Percentiles rank a stretch among this genome's conserved stretches.
These are phyloP conservation scores for Condylostoma magnum DNA, from an alignment of 169 alveolate genomes.

Conservation along the genomic window DNA sequence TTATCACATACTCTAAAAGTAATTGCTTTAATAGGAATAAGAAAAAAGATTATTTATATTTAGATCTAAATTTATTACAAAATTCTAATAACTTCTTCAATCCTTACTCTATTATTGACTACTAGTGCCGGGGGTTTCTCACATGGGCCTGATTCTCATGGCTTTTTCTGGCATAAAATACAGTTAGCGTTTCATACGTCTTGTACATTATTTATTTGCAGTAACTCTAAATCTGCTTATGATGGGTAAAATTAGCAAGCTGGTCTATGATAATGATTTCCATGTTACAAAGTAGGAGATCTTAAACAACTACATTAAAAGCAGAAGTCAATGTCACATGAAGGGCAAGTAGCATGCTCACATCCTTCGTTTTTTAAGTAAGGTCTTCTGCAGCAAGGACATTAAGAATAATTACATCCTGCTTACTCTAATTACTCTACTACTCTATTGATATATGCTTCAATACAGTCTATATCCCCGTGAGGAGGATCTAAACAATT, in stretches of 20 bases:
- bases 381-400: slow-evolving; percentile 18
- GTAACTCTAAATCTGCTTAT: background rate
- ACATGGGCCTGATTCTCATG: too few relatives aligned
- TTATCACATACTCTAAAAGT: too few relatives aligned
- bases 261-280: slow-evolving; percentile 28
- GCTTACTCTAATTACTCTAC: background rate
- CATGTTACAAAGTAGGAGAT: slow-evolving; percentile 19
- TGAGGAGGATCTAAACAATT: background rate
- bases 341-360: background rate
- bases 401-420: background rate
- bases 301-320: slow-evolving; percentile 14
- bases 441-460: background rate
- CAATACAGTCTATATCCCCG: background rate
- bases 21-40: too few relatives aligned
- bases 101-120: too few relatives aligned
- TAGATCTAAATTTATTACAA: too few relatives aligned
- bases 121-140: too few relatives aligned
- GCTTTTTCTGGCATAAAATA: too few relatives aligned
- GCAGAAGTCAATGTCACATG: slow-evolving; percentile 12
- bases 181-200: too few relatives aligned
- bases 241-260: background rate
- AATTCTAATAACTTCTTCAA: too few relatives aligned
- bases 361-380: slow-evolving; percentile 1
- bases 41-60: too few relatives aligned
- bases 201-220: too few relatives aligned